Evolutionary conservation across 2,329 filamentous ascomycete species (phyloP), one percentile per base, ranked within the genome.

Genomic region (Aspergillus sergii): DNA sequence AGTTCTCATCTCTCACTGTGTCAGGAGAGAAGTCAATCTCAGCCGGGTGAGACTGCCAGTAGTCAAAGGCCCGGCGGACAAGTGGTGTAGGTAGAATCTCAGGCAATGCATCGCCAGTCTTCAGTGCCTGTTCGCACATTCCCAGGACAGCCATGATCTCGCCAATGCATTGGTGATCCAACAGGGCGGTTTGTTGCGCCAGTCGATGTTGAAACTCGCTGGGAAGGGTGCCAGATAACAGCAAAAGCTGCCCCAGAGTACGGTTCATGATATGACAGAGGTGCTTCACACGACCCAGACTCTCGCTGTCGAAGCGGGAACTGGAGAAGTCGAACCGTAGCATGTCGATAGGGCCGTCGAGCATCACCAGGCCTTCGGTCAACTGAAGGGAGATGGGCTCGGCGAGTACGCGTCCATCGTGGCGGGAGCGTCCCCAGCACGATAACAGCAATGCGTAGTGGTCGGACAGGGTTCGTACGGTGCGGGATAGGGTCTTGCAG

Each of bases 101-200:
- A 0, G 83, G 83, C 0, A 84, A 67, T 0, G 84, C 76, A n/a
- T 79, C 78, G 0, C 81, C 83, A 0, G 81, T 84, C 23, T 80
- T 78, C 16, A 86, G 68, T 2, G 81, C 73, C 57, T 84, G 82
- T 56, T 84, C 81, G 8, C 83, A 69, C 3, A 85, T 77, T 1
- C 73, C 74, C 0, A 85, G 68, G 2, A 85, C 81, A 1, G 81
- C 81, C 83, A 85, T 86, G 57, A 83, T 66, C 32, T 84, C 83
- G 4, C 80, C 82, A 11, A 85, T 80, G n/a, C 73, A 74, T 1
- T 74, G 71, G 19, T 83, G 78, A 34, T 83, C 79, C 0, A 80
- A 67, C 1, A 84, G 69, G 1, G 83, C 82, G 0, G 75, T 73
- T 0, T 73, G 69, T 0, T 66, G 72, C 0, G 76, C 72, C 0